These are phyloP conservation scores for Saccharomyces jurei DNA, from an alignment of 805 yeast genomes.

Conservation along the genomic window DNA sequence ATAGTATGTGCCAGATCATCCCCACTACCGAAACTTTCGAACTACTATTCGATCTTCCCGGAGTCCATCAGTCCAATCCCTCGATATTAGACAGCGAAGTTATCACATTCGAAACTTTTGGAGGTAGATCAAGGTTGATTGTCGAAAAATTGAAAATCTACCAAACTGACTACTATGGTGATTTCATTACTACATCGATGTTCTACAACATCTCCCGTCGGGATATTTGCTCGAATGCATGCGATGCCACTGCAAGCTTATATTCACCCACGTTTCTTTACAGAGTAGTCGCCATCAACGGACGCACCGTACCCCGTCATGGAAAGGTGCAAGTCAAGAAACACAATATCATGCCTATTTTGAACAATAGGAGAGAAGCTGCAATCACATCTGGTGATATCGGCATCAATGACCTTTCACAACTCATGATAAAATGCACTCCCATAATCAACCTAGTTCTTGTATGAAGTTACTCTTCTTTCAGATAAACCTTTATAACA, in stretches of 20 bases:
- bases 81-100: constrained; percentile 4
- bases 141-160: constrained; percentile 36
- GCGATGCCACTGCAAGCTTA: neutral
- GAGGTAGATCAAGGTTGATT: constrained; percentile 37
- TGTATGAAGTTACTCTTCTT: constrained; percentile 1
- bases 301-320: neutral
- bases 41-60: constrained; percentile 20
- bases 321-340: neutral
- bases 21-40: constrained; percentile 27
- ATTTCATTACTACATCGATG: neutral
- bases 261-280: neutral
- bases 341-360: neutral
- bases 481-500: neutral
- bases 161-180: neutral
- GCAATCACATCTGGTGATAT: neutral
- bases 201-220: neutral
- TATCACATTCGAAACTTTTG: constrained; percentile 24
- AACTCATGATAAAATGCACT: constrained; percentile 21
- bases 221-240: neutral
- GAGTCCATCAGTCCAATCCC: constrained; percentile 4
- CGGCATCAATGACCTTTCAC: constrained; percentile 12
- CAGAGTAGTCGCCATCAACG: neutral
- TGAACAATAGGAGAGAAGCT: neutral
- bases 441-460: constrained; percentile 21
- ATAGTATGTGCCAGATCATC: constrained; percentile 8